These are phyloP conservation scores for Trichosporon faecale DNA, from an alignment of 1,284 basidiomycete genomes.

Conservation along the genomic window DNA sequence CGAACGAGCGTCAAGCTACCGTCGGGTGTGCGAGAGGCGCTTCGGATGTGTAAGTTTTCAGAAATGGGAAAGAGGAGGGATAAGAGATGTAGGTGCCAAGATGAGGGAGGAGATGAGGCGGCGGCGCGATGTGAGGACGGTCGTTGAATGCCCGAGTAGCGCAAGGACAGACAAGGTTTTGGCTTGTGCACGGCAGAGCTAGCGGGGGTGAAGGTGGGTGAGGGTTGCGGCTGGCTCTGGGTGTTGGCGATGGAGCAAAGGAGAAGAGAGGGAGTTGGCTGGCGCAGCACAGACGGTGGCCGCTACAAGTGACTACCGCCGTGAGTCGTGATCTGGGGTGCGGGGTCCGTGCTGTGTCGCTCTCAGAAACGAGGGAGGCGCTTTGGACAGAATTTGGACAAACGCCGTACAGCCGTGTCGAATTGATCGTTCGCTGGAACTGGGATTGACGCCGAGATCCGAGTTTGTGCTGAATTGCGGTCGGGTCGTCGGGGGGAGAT, in stretches of 20 bases:
- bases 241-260: background rate
- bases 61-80: background rate
- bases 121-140: background rate
- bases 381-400: background rate
- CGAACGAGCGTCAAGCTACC: background rate
- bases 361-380: background rate
- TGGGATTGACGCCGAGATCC: slow-evolving; percentile 1
- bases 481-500: background rate
- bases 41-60: background rate
- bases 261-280: background rate
- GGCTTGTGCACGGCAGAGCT: background rate
- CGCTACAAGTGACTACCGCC: background rate
- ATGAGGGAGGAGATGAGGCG: background rate
- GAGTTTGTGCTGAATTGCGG: background rate
- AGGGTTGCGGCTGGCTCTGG: background rate
- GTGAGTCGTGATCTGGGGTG: background rate
- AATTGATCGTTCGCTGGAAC: background rate
- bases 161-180: slow-evolving; percentile 1
- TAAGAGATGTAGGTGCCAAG: background rate
- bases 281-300: background rate
- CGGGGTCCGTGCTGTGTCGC: background rate
- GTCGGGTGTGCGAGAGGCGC: background rate
- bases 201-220: background rate
- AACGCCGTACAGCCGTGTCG: background rate
- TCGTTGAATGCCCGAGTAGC: background rate